Conservation (phyloP, 2,329 filamentous ascomycete species). For the Alternaria ventricosa region DNA sequence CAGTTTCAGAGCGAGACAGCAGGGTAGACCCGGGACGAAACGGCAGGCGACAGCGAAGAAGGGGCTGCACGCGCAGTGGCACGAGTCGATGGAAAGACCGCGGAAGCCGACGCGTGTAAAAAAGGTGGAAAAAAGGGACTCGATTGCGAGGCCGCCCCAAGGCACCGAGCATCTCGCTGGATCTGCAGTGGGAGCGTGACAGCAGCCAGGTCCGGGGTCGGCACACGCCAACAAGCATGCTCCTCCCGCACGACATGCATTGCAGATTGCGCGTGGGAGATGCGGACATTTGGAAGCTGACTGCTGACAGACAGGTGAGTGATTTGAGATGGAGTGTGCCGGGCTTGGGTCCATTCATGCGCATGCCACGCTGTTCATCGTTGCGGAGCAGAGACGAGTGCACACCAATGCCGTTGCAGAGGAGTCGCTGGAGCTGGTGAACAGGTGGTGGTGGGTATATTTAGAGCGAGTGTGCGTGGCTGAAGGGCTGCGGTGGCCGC, state of each 20-base stretch:
- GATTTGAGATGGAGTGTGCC: slow-evolving; percentile 1
- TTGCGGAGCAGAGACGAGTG: neutral
- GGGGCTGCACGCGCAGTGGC: slow-evolving; percentile 11
- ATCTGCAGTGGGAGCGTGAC: slow-evolving; percentile 5
- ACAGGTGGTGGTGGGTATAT: slow-evolving; percentile 19
- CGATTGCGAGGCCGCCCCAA: neutral
- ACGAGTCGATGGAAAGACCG: neutral
- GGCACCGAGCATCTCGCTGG: neutral
- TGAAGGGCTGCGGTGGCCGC: slow-evolving; percentile 17
- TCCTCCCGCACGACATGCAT: slow-evolving; percentile 20
- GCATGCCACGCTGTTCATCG: neutral
- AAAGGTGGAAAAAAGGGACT: slow-evolving; percentile 8
- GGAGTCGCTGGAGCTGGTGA: slow-evolving; percentile 6
- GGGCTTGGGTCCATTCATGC: slow-evolving; percentile 9
- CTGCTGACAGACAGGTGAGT: slow-evolving; percentile 3
- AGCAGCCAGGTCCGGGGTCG: slow-evolving; percentile 17
- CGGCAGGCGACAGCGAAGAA: slow-evolving; percentile 15
- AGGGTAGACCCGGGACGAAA: slow-evolving; percentile 35
- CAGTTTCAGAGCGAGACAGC: slow-evolving; percentile 33
- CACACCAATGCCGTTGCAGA: neutral
- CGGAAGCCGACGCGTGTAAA: slow-evolving; percentile 4
- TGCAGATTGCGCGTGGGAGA: slow-evolving; percentile 27
- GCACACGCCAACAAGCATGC: slow-evolving; percentile 6
- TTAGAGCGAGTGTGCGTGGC: slow-evolving; percentile 32
- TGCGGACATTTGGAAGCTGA: slow-evolving; percentile 18